Evolutionary conservation across 176 grass and related monocot genomes (phyloP).

Genomic region (Musa troglodytarum): DNA sequence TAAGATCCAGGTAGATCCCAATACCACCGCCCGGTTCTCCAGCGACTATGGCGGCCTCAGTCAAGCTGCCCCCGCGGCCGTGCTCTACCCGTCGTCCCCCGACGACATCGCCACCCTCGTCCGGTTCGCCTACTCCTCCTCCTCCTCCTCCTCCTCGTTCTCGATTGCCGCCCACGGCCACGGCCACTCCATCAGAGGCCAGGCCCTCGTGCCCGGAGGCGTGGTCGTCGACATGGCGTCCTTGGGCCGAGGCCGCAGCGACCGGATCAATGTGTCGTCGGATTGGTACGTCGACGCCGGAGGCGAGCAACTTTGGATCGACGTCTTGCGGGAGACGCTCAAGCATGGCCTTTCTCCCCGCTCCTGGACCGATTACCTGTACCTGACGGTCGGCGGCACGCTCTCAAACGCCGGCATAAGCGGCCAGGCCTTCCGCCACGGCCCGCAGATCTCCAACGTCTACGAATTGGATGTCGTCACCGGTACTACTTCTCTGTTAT

Average conservation of each 20-base stretch:
- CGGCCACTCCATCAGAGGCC: constrained; percentile 39
- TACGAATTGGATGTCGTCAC: constrained; percentile 58
- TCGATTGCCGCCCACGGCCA: constrained; percentile 31
- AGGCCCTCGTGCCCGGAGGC: constrained; percentile 29
- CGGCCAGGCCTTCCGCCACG: constrained; percentile 50
- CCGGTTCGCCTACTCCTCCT: constrained; percentile 15
- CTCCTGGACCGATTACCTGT: constrained; percentile 50
- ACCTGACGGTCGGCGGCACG: constrained; percentile 51
- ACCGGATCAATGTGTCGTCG: constrained; percentile 31
- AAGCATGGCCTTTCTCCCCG: constrained; percentile 33
- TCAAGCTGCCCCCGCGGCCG: neutral
- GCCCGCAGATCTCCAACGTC: constrained; percentile 66
- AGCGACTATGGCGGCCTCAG: constrained; percentile 38
- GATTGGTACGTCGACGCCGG: constrained; percentile 35
- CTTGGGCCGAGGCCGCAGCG: neutral
- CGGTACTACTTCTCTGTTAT: constrained; percentile 23
- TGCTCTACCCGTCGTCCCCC: constrained; percentile 9
- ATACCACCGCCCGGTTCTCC: neutral
- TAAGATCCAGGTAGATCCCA: constrained; percentile 8
- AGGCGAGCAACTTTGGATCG: constrained; percentile 48
- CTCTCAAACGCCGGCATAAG: constrained; percentile 76
- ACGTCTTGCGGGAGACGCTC: constrained; percentile 40
- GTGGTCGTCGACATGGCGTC: constrained; percentile 48
- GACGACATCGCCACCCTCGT: constrained; percentile 45
- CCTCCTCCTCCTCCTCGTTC: constrained; percentile 28